A percentile compares a stretch with the other conserved stretches of the same genome.
These are phyloP conservation scores for Erysimum pusillum DNA, from an alignment of 441 rosid genomes.

Conservation along the genomic window DNA sequence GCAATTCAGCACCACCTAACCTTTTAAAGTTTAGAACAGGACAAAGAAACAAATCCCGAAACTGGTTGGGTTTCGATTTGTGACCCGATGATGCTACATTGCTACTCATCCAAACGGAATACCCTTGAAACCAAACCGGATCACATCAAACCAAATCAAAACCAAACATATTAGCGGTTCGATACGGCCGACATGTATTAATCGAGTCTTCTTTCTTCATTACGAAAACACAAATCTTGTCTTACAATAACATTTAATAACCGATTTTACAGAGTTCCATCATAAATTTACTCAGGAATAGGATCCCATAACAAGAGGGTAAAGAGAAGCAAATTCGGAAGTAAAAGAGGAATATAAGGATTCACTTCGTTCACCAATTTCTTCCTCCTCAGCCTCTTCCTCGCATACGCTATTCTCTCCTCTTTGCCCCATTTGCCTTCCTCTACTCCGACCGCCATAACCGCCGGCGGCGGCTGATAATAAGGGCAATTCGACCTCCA, in stretches of 20 bases:
- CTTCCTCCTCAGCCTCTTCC: conserved; percentile 66
- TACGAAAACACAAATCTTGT: not conserved
- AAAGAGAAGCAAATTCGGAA: conserved; percentile 68
- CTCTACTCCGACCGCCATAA: conserved; percentile 71
- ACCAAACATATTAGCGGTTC: not conserved
- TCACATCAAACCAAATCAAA: not conserved
- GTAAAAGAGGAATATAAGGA: conserved; percentile 64
- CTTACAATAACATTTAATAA: not conserved
- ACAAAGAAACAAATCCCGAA: not conserved
- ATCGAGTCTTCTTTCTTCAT: not conserved
- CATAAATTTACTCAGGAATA: conserved; percentile 46
- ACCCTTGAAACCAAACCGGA: conserved; percentile 11
- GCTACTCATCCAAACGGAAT: not conserved
- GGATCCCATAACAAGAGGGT: conserved; percentile 76
- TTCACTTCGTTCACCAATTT: conserved; percentile 53
- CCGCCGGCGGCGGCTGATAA: conserved; percentile 73
- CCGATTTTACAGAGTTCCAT: conserved; percentile 15
- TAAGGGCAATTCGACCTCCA: conserved; percentile 86
- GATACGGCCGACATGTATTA: not conserved
- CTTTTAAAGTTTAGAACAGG: not conserved
- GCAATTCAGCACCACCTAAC: not conserved
- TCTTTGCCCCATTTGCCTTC: conserved; percentile 75
- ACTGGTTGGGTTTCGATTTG: not conserved
- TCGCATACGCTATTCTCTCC: conserved; percentile 58
- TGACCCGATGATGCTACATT: not conserved